Conservation (phyloP, 129 eudicot species). For the Erigeron canadensis region DNA sequence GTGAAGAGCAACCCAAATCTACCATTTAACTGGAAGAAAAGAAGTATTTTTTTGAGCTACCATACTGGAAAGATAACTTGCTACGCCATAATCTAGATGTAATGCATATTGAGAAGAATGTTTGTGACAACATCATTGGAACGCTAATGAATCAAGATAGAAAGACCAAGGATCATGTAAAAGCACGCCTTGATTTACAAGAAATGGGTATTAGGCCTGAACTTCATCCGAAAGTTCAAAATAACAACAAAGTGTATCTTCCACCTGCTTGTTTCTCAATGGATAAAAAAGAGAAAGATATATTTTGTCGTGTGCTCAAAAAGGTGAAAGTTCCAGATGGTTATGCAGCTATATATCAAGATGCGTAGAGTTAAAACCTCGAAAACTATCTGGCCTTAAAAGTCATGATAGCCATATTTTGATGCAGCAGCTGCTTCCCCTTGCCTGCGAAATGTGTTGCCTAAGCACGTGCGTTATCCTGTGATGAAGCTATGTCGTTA, state of each 20-base stretch:
- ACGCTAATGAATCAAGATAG: slow-evolving; percentile 18
- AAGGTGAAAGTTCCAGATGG: slow-evolving; percentile 25
- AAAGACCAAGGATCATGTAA: slow-evolving; percentile 18
- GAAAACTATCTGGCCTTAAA: slow-evolving; percentile 20
- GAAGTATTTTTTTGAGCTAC: slow-evolving; percentile 14
- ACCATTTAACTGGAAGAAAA: slow-evolving; percentile 20
- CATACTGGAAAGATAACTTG: slow-evolving; percentile 16
- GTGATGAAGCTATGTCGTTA: slow-evolving; percentile 15
- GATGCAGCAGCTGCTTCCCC: slow-evolving; percentile 21
- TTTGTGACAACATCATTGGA: slow-evolving; percentile 7
- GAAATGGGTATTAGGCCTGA: slow-evolving; percentile 6
- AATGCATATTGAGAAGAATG: slow-evolving; percentile 21
- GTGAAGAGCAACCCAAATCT: slow-evolving; percentile 11
- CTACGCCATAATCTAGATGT: slow-evolving; percentile 18
- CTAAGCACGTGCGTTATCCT: slow-evolving; percentile 19
- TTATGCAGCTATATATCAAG: slow-evolving; percentile 26
- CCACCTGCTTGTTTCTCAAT: slow-evolving; percentile 16
- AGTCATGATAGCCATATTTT: slow-evolving; percentile 26
- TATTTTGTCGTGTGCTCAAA: slow-evolving; percentile 2
- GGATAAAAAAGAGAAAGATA: slow-evolving; percentile 15
- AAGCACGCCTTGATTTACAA: slow-evolving; percentile 14
- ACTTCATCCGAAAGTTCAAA: not conserved
- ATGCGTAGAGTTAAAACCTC: slow-evolving; percentile 2
- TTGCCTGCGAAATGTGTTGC: slow-evolving; percentile 8
- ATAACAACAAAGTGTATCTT: not conserved